Conservation (phyloP, 768 basidiomycete species). For the Phlebiopsis flavidoalba region DNA sequence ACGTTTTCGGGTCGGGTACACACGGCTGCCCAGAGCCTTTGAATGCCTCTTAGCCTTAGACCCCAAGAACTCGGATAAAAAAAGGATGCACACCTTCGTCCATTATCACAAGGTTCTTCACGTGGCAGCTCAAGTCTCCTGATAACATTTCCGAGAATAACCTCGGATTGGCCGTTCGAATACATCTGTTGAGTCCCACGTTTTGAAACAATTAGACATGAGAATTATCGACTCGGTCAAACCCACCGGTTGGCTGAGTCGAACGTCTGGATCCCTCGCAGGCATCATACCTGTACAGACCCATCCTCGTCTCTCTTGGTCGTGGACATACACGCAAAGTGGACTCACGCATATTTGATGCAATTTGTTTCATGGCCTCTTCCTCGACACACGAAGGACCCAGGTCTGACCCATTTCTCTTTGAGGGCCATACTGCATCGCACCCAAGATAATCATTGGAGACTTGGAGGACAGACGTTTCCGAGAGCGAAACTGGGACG, state of each 20-base stretch:
- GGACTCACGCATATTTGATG: conserved; percentile 38
- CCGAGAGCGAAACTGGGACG: conserved; percentile 36
- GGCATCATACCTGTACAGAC: conserved; percentile 30
- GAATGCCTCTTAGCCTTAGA: not conserved
- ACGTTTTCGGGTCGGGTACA: not conserved
- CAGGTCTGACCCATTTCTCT: conserved; percentile 31
- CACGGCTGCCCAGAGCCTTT: not conserved
- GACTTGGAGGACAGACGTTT: conserved; percentile 36
- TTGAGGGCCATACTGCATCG: conserved; percentile 16
- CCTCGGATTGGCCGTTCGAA: conserved; percentile 37
- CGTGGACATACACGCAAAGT: not conserved
- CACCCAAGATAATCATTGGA: conserved; percentile 32
- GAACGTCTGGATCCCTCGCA: conserved; percentile 39
- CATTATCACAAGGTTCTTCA: conserved; percentile 44
- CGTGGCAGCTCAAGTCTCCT: conserved; percentile 40
- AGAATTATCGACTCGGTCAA: not conserved
- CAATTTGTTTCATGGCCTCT: conserved; percentile 32
- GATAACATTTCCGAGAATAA: conserved; percentile 43
- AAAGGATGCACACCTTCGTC: conserved; percentile 36
- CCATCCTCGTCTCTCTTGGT: not conserved
- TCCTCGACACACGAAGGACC: conserved; percentile 34
- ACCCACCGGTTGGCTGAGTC: conserved; percentile 31
- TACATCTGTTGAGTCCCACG: conserved; percentile 24
- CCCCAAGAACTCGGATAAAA: not conserved
- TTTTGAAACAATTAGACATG: not conserved